These are phyloP conservation scores for Pseudopithomyces chartarum DNA, from an alignment of 2,329 filamentous ascomycete genomes.

Conservation along the genomic window DNA sequence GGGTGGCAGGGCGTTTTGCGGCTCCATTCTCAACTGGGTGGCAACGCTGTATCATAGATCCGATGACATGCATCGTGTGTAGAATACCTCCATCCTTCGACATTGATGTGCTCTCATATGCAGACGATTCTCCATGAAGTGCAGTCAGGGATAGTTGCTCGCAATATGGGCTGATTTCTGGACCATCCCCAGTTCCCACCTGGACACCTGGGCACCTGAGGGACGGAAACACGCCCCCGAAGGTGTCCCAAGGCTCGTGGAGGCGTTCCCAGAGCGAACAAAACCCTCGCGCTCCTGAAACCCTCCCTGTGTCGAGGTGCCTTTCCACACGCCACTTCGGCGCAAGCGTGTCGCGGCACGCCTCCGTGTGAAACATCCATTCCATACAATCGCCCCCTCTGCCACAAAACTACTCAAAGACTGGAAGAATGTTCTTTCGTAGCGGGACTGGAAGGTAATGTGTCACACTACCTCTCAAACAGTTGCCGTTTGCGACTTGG, in stretches of 20 bases:
- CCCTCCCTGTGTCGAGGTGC: background rate
- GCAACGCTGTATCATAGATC: slow-evolving; percentile 23
- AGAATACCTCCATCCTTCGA: slow-evolving; percentile 11
- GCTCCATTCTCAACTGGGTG: slow-evolving; percentile 18
- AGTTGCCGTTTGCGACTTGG: slow-evolving; percentile 9
- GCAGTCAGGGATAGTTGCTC: too few relatives aligned
- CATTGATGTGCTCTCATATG: background rate
- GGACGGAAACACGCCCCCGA: background rate
- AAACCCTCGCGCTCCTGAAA: background rate
- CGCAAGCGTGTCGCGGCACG: slow-evolving; percentile 4
- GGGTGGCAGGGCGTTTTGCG: slow-evolving; percentile 27
- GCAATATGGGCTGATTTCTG: background rate
- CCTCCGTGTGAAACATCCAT: slow-evolving; percentile 2
- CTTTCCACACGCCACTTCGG: background rate
- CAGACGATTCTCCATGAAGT: too few relatives aligned
- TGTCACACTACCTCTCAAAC: slow-evolving; percentile 15
- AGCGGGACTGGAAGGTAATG: background rate
- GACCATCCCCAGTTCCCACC: background rate
- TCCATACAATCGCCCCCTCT: background rate
- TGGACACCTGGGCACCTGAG: background rate
- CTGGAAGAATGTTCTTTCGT: background rate
- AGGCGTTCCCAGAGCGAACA: background rate
- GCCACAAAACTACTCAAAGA: background rate
- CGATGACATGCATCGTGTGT: slow-evolving; percentile 14
- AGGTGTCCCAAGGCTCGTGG: background rate